Evolutionary conservation across 306 rosid genomes (phyloP), one percentile per base, ranked within the genome.

Genomic region (Prunus armeniaca): DNA sequence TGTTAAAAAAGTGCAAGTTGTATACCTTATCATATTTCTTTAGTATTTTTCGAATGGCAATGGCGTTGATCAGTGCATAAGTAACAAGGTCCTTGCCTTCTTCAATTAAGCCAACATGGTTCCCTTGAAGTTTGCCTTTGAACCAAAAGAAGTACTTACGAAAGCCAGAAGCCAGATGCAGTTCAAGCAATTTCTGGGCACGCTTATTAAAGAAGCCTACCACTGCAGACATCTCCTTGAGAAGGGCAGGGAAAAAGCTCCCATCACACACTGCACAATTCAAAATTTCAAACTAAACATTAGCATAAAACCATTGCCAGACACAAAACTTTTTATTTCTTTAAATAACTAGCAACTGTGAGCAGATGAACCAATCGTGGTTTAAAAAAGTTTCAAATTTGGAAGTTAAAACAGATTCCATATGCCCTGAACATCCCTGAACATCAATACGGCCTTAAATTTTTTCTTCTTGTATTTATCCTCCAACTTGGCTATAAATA

Each of bases 21-120:
- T 72, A 47, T 67, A 94, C 98, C 97, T 95, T 92, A 34, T 95
- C 98, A 67, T 95, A 95, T 83, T 95, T 95, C 86, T 95, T 95
- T 0, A 95, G 89, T 55, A 95, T 95, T 78, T 95, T 95, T 38
- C 96, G 82, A 52, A 95, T 78, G 11, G 99, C 99, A 76, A 83
- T 68, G 67, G 97, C 92, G 11, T 95, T 95, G 60, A 95, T 89
- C 70, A 95, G 83, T 10, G 97, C 99, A 65, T 95, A 95, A 74
- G 87, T 85, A 54, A 91, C 97, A n/a, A 95, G 86, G 69, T 95
- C 97, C 63, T 86, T 88, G 66, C 97, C 99, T 86, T 95, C 97
- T 76, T 92, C 83, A 52, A 86, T 79, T 4, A 92, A 81, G 49
- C 85, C 80, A 55, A 69, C 72, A 46, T 91, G 97, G 66, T 78